Evolutionary conservation across 441 rosid genomes (phyloP).

Genomic region (Populus hybrid): DNA sequence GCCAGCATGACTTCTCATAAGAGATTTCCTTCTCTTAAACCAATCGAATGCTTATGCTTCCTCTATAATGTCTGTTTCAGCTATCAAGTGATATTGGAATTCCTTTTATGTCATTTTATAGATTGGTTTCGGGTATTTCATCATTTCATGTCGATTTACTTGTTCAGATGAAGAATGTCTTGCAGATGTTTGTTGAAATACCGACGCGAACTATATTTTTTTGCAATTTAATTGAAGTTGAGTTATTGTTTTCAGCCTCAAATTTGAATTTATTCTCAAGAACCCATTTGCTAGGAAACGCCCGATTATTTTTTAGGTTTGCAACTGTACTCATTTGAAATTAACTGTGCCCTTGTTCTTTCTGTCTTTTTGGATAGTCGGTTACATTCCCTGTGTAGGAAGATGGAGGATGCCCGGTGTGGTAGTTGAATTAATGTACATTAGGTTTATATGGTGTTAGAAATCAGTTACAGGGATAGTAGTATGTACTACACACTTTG

Average conservation of each 20-base stretch:
- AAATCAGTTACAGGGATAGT: too few relatives aligned
- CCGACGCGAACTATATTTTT: background rate
- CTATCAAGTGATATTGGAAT: background rate
- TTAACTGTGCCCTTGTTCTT: background rate
- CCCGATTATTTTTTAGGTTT: too few relatives aligned
- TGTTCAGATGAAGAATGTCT: background rate
- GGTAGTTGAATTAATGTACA: background rate
- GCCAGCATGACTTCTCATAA: background rate
- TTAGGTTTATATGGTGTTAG: too few relatives aligned
- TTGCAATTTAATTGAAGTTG: too few relatives aligned
- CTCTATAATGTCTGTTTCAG: too few relatives aligned
- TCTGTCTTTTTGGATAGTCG: background rate
- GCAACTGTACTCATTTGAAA: too few relatives aligned
- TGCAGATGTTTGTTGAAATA: constrained; percentile 18
- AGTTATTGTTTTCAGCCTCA: background rate
- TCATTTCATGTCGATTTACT: background rate
- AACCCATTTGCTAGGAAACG: too few relatives aligned
- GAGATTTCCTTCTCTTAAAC: too few relatives aligned
- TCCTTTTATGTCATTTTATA: background rate
- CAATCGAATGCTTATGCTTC: too few relatives aligned
- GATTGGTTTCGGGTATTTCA: background rate
- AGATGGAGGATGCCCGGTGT: background rate
- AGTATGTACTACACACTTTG: too few relatives aligned
- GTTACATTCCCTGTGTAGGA: too few relatives aligned
- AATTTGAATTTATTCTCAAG: background rate